A percentile compares a stretch with the other conserved stretches of the same genome.
These are phyloP conservation scores for Penicillium canescens DNA, from an alignment of 495 filamentous ascomycete species.

Conservation along the genomic window DNA sequence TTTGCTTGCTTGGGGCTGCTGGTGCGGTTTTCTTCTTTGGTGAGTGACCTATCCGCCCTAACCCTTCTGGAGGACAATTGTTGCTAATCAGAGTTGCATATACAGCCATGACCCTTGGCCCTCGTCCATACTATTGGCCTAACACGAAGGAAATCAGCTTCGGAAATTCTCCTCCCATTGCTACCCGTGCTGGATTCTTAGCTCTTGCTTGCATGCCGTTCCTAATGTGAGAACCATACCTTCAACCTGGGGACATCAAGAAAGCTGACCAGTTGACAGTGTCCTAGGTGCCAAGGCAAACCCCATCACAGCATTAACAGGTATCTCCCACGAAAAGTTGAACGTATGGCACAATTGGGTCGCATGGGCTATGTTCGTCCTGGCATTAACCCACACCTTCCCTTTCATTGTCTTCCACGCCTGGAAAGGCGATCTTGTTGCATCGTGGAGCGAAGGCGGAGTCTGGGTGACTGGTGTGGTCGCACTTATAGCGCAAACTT, in stretches of 20 bases:
- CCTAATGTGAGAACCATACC: slow-evolving; percentile 36
- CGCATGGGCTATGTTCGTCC: slow-evolving; percentile 52
- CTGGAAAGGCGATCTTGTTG: slow-evolving; percentile 48
- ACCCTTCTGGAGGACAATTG: too few relatives aligned
- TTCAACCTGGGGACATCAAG: slow-evolving; percentile 8
- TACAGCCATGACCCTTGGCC: slow-evolving; percentile 48
- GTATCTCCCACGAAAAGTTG: slow-evolving; percentile 56
- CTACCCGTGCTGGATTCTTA: slow-evolving; percentile 54
- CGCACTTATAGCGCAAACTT: slow-evolving; percentile 55
- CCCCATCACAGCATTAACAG: slow-evolving; percentile 51
- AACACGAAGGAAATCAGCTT: slow-evolving; percentile 41
- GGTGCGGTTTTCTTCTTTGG: slow-evolving; percentile 50
- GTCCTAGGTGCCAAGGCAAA: slow-evolving; percentile 35
- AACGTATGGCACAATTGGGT: slow-evolving; percentile 56
- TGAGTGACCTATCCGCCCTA: slow-evolving; percentile 16
- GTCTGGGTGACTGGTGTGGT: slow-evolving; percentile 58
- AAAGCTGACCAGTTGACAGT: slow-evolving; percentile 11
- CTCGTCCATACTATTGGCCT: slow-evolving; percentile 60
- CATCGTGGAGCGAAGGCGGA: slow-evolving; percentile 42
- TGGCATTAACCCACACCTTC: slow-evolving; percentile 56
- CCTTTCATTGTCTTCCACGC: slow-evolving; percentile 58
- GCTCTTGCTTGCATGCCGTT: slow-evolving; percentile 53
- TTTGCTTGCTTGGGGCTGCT: slow-evolving; percentile 35
- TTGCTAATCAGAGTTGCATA: background rate
- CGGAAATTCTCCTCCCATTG: slow-evolving; percentile 52